A percentile compares a stretch with the other conserved stretches of the same genome.
phyloP scores from a whole-genome alignment of 2,329 filamentous ascomycete genomes.

The Aspergillus niger region DNA sequence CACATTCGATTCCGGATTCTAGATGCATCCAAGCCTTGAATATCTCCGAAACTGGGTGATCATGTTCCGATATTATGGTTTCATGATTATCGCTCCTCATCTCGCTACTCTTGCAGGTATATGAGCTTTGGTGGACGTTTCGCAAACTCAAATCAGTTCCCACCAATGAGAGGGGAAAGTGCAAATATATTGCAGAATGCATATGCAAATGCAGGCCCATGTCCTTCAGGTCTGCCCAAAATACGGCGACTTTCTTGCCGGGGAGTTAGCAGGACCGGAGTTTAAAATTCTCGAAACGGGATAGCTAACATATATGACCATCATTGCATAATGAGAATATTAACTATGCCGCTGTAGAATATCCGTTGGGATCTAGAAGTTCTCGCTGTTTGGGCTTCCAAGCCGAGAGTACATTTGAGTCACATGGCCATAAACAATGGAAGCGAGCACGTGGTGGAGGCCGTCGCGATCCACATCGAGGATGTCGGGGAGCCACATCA shows the following conservation, averaged over 20 bases:
- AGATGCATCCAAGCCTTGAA: too few species aligned
- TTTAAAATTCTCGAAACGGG: background rate
- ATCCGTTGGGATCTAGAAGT: background rate
- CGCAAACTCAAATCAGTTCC: background rate
- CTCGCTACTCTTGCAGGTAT: too few species aligned
- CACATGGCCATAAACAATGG: slow-evolving; percentile 3
- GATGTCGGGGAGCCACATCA: background rate
- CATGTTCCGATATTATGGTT: too few species aligned
- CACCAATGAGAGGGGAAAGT: background rate
- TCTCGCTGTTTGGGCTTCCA: background rate
- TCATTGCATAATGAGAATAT: background rate
- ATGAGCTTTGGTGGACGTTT: too few species aligned
- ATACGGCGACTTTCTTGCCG: slow-evolving; percentile 1
- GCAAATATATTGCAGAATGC: background rate
- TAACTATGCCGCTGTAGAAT: background rate
- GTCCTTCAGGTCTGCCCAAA: background rate
- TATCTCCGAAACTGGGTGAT: too few species aligned
- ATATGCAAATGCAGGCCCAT: background rate
- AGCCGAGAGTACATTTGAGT: background rate
- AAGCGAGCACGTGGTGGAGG: slow-evolving; percentile 3
- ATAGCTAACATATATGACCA: background rate
- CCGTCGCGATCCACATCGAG: background rate
- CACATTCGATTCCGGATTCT: too few species aligned
- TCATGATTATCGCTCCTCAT: too few species aligned
- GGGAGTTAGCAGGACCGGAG: background rate